Percentiles rank a stretch among this genome's conserved stretches.
Conservation (phyloP, 345 rosid species). For the Euphorbia tirucalli region DNA sequence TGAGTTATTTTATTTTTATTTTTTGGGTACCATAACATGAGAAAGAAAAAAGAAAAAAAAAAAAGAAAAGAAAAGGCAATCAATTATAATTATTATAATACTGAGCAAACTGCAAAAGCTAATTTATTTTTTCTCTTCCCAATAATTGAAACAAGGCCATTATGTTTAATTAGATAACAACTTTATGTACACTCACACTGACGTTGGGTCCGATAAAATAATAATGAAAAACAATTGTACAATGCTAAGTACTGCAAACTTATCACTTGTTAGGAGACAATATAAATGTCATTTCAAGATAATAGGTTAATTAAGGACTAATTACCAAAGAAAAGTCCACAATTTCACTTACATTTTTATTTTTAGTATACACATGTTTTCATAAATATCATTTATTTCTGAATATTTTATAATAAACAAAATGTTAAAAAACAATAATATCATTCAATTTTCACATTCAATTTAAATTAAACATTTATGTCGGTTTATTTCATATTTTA, state of each 20-base stretch:
- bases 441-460: no score
- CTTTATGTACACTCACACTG: not conserved
- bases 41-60: no score
- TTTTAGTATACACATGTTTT: not conserved
- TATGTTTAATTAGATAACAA: not conserved
- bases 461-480: no score
- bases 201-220: not conserved
- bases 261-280: conserved; percentile 2
- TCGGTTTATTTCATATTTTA: no score
- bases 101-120: not conserved
- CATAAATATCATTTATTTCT: not conserved
- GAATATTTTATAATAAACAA: no score
- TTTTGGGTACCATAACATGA: not conserved
- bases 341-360: not conserved
- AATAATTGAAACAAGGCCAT: not conserved
- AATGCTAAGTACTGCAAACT: not conserved
- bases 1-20: no score
- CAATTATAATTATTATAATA: not conserved
- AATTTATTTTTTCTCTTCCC: not conserved
- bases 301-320: no score
- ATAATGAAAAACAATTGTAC: not conserved
- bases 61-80: not conserved
- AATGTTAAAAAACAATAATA: no score
- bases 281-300: not conserved
- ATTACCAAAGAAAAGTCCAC: not conserved